These are phyloP conservation scores for Candida mattraensis DNA, from an alignment of 805 yeast species.

Conservation along the genomic window DNA sequence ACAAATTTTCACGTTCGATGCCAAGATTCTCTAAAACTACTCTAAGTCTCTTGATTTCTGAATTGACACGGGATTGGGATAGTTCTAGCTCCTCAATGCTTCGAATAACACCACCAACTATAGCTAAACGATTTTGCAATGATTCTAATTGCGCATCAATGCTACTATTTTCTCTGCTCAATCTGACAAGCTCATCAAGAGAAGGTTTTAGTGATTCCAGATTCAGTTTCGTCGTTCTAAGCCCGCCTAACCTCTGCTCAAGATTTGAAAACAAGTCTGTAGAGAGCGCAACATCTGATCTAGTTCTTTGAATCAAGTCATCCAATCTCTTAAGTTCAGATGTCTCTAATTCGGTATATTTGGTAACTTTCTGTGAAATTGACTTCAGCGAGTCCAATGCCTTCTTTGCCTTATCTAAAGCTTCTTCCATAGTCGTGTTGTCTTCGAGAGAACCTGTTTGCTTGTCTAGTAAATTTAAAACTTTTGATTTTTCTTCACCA, in stretches of 20 bases:
- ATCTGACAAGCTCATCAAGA: constrained; percentile 38
- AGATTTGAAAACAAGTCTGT: background rate
- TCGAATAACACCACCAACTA: constrained; percentile 24
- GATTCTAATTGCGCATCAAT: constrained; percentile 23
- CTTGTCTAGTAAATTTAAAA: constrained; percentile 25
- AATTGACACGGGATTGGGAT: constrained; percentile 38
- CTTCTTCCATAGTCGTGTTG: constrained; percentile 18
- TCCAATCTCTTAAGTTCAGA: constrained; percentile 3
- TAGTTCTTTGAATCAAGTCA: background rate
- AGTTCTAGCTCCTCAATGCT: constrained; percentile 49
- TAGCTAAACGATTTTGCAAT: constrained; percentile 15
- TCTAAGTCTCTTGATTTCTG: constrained; percentile 43
- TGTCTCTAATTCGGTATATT: constrained; percentile 13
- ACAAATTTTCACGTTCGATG: constrained; percentile 45
- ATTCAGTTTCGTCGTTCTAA: background rate
- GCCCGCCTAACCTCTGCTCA: constrained; percentile 1
- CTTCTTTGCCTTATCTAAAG: constrained; percentile 29
- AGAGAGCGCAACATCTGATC: background rate
- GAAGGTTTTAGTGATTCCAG: constrained; percentile 13
- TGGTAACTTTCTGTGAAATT: constrained; percentile 29
- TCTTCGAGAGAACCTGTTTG: constrained; percentile 24
- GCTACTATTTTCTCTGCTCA: constrained; percentile 35
- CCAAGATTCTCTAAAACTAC: constrained; percentile 29
- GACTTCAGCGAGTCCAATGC: constrained; percentile 29
- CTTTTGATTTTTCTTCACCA: constrained; percentile 21